Percentiles rank a stretch among this genome's conserved stretches.
phyloP scores from a whole-genome alignment of 1,284 basidiomycete species.

The Afroboletus lepidellus region DNA sequence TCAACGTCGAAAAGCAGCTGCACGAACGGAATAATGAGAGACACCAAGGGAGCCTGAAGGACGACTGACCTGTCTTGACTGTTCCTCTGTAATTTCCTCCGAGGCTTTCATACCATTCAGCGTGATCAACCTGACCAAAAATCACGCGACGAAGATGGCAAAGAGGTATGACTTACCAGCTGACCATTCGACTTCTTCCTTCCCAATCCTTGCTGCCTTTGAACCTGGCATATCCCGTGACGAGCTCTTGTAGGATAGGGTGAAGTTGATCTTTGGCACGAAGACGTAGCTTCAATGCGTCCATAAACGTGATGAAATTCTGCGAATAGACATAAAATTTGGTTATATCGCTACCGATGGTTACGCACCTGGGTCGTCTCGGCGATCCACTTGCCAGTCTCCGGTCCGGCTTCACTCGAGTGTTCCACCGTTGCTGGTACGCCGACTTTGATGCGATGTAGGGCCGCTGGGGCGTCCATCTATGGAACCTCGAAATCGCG shows the following conservation, averaged over 20 bases:
- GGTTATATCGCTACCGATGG: not conserved
- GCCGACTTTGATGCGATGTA: constrained; percentile 88
- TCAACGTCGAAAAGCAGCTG: constrained; percentile 96
- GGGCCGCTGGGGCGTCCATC: constrained; percentile 95
- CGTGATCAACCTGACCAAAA: constrained; percentile 77
- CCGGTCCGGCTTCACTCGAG: constrained; percentile 75
- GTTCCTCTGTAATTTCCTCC: constrained; percentile 95
- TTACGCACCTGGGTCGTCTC: constrained; percentile 90
- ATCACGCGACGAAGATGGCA: not conserved
- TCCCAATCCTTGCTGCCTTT: constrained; percentile 94
- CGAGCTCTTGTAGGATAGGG: constrained; percentile 91
- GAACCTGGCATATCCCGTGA: constrained; percentile 89
- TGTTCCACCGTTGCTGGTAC: constrained; percentile 98
- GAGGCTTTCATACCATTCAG: constrained; percentile 97
- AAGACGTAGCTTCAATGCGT: constrained; percentile 89
- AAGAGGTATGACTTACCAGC: constrained; percentile 62
- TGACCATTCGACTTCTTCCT: constrained; percentile 88
- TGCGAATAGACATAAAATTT: constrained; percentile 33
- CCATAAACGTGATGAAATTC: constrained; percentile 99
- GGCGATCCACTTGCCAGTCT: constrained; percentile 97
- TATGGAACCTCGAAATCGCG: constrained; percentile 30
- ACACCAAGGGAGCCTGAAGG: not conserved
- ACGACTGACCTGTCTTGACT: constrained; percentile 78
- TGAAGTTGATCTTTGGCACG: constrained; percentile 97
- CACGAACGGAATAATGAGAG: not conserved